Base-by-base conservation (phyloP, 495 filamentous ascomycete genomes). In the Aspergillus haitiensis region DNA sequence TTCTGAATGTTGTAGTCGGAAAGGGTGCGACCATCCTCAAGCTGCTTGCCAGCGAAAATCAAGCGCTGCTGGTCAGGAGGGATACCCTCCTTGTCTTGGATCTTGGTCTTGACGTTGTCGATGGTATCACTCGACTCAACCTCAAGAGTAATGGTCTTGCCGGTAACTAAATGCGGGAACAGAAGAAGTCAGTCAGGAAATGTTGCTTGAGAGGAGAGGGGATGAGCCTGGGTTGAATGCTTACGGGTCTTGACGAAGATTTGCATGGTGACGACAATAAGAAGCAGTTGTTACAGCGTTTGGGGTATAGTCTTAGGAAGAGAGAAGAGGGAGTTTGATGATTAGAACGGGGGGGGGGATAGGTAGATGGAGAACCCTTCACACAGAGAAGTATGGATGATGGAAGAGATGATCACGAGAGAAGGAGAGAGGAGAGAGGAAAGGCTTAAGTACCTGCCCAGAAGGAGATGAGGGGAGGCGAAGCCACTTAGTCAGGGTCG, bases 61-160 rank as follows among this genome's bases (percentile, higher is more conserved):
- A 98, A 78, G 73, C 93, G 93, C 84, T 98, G 93, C 76, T 98
- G 93, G 76, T 98, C 93, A 10, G 93, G 93, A 48, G 93, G 93
- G 67, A 98, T 98, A 44, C 93, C 93, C 78, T 98, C 93, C 90
- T 98, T 98, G 74, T 98, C 93, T 77, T 98, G 93, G 54, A 98
- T 98, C 88, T 98, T 98, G 60, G 83, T 84, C 88, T 98, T 98
- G 66, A 98, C 93, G 69, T 97, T 98, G 82, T 98, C 94, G 81
- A 98, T 97, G 61, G 93, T 97, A 69, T 98, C 93, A 59, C 87
- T 92, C 59, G 91, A 96, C 83, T 98, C 93, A 16, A 98, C 94
- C 90, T 98, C 93, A 70, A 98, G 86, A 67, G 93, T 98, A 84
- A 98, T 98, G 81, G 93, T 98, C 90, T 98, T 98, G 75, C 93